Conservation (phyloP, 148 eudicot genomes). For the Salicornia ramosissima region DNA sequence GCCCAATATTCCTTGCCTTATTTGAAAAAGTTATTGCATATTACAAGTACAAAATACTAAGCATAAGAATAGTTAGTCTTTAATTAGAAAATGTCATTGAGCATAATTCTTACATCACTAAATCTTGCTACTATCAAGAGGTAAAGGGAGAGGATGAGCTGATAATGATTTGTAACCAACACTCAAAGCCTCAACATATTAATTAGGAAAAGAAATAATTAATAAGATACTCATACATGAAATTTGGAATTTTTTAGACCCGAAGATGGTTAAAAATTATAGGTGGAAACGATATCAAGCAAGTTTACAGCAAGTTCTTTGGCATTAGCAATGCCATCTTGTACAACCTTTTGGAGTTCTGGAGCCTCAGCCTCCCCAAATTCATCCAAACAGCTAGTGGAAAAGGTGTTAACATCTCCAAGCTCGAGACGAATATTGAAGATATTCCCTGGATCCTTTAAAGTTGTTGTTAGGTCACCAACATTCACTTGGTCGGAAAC, state of each 20-base stretch:
- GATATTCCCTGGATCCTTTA: conserved; percentile 12
- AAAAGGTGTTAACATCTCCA: conserved; percentile 37
- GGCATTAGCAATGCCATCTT: conserved; percentile 22
- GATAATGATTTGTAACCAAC: background rate
- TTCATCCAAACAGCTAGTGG: conserved; percentile 37
- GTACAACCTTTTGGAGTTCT: conserved; percentile 22
- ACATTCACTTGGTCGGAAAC: conserved; percentile 27
- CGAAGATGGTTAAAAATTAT: conserved; percentile 1
- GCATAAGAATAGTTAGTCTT: no score
- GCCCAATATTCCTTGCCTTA: no score
- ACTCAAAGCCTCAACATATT: background rate
- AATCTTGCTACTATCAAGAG: no score
- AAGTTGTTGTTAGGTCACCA: background rate
- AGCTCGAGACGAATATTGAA: conserved; percentile 35
- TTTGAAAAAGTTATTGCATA: no score
- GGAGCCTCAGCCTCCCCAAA: conserved; percentile 21
- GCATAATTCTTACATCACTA: no score
- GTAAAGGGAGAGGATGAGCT: no score
- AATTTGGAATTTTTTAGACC: background rate
- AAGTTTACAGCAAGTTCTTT: conserved; percentile 37
- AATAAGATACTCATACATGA: background rate
- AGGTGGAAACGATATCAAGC: conserved; percentile 30
- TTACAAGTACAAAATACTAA: no score
- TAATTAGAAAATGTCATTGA: no score
- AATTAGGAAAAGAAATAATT: background rate